Conservation (phyloP, 768 basidiomycete genomes). For the Collybia nuda region DNA sequence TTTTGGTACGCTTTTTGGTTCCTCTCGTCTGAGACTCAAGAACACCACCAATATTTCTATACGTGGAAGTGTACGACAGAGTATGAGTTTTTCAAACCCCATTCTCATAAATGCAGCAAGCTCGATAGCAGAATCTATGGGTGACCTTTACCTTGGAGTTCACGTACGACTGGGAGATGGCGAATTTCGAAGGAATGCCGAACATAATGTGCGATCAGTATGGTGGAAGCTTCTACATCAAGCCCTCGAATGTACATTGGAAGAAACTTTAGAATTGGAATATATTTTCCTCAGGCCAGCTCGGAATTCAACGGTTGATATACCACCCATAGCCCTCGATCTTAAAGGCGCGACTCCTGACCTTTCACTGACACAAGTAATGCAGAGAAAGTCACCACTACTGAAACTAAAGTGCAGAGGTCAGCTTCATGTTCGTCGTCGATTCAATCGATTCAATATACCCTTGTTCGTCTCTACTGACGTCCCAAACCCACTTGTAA, state of each 20-base stretch:
- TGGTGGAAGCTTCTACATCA: constrained; percentile 60
- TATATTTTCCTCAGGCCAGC: constrained; percentile 2
- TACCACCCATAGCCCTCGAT: background rate
- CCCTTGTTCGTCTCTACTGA: constrained; percentile 73
- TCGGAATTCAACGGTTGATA: background rate
- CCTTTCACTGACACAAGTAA: background rate
- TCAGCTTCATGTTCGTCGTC: constrained; percentile 29
- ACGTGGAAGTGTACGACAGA: constrained; percentile 46
- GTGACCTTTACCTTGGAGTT: constrained; percentile 53
- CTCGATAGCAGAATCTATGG: constrained; percentile 41
- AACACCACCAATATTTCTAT: constrained; percentile 35
- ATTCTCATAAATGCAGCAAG: constrained; percentile 41
- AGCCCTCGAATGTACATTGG: constrained; percentile 39
- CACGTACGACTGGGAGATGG: constrained; percentile 76
- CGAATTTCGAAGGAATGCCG: constrained; percentile 44
- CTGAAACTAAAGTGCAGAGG: constrained; percentile 34
- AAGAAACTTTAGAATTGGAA: constrained; percentile 33
- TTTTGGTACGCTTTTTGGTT: constrained; percentile 77
- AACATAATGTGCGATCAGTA: constrained; percentile 39
- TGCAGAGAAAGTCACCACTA: background rate
- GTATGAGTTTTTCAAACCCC: constrained; percentile 59
- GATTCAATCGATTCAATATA: constrained; percentile 41
- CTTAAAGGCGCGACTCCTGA: background rate
- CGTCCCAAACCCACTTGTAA: constrained; percentile 32
- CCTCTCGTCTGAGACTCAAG: constrained; percentile 60